Evolutionary conservation across 164 flowering plant genomes (phyloP), one percentile per base, ranked within the genome.

Genomic region (Akebia trifoliata): DNA sequence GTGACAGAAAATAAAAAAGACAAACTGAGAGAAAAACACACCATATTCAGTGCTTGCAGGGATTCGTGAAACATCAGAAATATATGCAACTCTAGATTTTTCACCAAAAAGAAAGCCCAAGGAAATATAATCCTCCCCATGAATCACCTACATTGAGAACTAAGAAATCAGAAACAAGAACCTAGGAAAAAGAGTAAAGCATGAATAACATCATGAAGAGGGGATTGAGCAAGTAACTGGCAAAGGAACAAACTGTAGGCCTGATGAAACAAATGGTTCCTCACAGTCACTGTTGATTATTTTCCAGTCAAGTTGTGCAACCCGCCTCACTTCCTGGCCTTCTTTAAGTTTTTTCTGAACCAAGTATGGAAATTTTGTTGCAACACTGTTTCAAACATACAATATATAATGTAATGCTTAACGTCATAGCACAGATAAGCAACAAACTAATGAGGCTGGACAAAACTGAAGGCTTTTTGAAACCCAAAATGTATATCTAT

Each of bases 41-140:
- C 97, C 82, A 67, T 76, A 50, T 67, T 90, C 99, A 26, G 97
- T 90, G 74, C 59, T 65, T 59, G 76, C 49, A 50, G 74, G 82
- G 60, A 94, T 60, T 9, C 97, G 91, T 52, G 99, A 90, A 62
- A 94, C 81, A 78, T 94, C 99, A 69, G 99, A 94, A 64, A 94
- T 59, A 69, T 94, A 94, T 40, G 97, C 99, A 65, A 94, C 77
- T 77, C 74, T 81, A 57, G 49, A 73, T 56, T 78, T 84, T 71
- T 76, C 71, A 61, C 99, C 99, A 70, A 94, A 94, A 50, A 90
- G 89, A 76, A 87, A 94, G 29, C 97, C 99, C 57, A 94, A 71
- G 53, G 70, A 86, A 61, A 94, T 45, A 78, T 90, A 94, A 58
- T 94, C 99, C 76, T 94, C 99, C 54, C 99, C 99, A 74, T 94